These are phyloP conservation scores for Alternaria infectoria DNA, from an alignment of 2,329 filamentous ascomycete species.

Conservation along the genomic window DNA sequence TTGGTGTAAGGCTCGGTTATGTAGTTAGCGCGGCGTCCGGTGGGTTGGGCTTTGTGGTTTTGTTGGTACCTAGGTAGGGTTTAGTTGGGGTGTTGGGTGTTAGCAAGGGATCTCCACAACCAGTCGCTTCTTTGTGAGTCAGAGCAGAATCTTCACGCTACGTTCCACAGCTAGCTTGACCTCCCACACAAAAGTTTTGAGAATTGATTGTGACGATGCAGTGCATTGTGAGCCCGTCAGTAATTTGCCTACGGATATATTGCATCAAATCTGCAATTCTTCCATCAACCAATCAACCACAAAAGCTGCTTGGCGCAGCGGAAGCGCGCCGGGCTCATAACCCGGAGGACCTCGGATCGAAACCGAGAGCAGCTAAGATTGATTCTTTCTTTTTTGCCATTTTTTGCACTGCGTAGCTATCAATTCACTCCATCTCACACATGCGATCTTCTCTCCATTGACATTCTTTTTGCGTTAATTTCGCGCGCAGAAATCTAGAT, in stretches of 20 bases:
- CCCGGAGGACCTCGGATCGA: slow-evolving; percentile 42
- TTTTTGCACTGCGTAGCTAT: too few species aligned
- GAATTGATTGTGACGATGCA: too few species aligned
- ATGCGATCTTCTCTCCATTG: background rate
- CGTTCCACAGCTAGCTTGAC: background rate
- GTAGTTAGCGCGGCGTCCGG: slow-evolving; percentile 3
- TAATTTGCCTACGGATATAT: background rate
- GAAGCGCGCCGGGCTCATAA: slow-evolving; percentile 48
- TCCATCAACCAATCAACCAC: slow-evolving; percentile 14
- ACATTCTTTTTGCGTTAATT: background rate
- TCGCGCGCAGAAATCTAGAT: background rate
- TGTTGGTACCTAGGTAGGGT: background rate
- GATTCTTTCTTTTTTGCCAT: slow-evolving; percentile 7
- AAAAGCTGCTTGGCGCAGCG: slow-evolving; percentile 43
- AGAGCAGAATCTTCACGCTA: background rate
- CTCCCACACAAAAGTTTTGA: background rate
- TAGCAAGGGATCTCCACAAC: background rate
- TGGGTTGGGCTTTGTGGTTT: background rate
- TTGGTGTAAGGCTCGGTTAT: background rate
- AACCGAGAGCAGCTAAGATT: slow-evolving; percentile 31
- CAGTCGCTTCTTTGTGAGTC: background rate
- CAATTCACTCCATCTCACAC: too few species aligned
- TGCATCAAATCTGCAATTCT: background rate
- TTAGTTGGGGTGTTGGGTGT: background rate
- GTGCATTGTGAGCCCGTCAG: too few species aligned